These are phyloP conservation scores for Lizonia empirigonia DNA, from an alignment of 2,329 filamentous ascomycete genomes.

Conservation along the genomic window DNA sequence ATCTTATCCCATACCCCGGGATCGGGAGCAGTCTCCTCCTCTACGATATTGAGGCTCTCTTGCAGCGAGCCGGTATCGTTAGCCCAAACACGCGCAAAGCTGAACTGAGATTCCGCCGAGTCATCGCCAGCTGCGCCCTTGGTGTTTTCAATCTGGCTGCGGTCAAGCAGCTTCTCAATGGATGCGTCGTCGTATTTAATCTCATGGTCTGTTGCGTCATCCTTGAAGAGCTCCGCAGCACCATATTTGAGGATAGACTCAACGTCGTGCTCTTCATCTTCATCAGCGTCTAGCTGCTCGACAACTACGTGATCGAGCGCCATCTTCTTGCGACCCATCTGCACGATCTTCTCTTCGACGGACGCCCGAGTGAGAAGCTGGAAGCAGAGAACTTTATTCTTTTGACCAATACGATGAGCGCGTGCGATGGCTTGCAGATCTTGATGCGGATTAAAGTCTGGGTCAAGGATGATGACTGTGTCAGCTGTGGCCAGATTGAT, in stretches of 20 bases:
- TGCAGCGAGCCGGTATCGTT: constrained; percentile 75
- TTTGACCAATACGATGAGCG: constrained; percentile 94
- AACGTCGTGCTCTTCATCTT: constrained; percentile 77
- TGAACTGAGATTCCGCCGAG: constrained; percentile 79
- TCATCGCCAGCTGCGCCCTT: constrained; percentile 60
- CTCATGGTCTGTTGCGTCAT: constrained; percentile 70
- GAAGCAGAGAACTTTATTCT: constrained; percentile 93
- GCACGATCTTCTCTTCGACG: constrained; percentile 94
- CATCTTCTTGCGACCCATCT: constrained; percentile 95
- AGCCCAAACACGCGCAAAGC: constrained; percentile 89
- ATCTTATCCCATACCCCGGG: constrained; percentile 88
- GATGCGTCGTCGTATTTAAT: constrained; percentile 82
- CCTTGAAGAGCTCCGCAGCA: constrained; percentile 82
- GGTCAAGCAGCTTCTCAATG: constrained; percentile 89
- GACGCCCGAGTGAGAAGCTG: constrained; percentile 89
- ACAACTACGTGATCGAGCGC: constrained; percentile 94
- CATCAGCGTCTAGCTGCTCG: constrained; percentile 85
- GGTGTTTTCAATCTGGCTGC: constrained; percentile 78
- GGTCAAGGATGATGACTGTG: constrained; percentile 96
- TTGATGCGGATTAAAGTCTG: constrained; percentile 97
- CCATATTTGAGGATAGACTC: constrained; percentile 89
- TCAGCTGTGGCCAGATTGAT: constrained; percentile 98
- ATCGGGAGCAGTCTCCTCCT: constrained; percentile 63
- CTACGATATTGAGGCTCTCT: constrained; percentile 63
- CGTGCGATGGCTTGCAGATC: constrained; percentile 94